Conservation (phyloP, 108 stramenopile species). For the Discostella pseudostelligera region DNA sequence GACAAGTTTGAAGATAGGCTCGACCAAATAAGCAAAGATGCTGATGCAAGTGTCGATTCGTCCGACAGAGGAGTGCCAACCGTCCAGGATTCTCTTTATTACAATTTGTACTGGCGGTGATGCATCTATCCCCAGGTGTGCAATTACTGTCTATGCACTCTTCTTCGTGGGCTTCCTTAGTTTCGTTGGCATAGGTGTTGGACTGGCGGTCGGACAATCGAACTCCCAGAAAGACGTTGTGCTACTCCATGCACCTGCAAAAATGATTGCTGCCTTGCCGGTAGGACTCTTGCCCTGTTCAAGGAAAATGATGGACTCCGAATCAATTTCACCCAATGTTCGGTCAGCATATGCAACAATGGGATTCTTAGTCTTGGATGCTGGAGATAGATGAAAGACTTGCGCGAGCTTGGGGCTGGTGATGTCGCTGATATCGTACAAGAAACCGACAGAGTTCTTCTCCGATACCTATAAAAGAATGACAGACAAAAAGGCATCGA, state of each 20-base stretch:
- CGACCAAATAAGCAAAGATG: too few relatives aligned
- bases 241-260: constrained; percentile 44
- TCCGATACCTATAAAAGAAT: constrained; percentile 1
- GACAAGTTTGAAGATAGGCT: too few relatives aligned
- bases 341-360: constrained; percentile 44
- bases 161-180: too few relatives aligned
- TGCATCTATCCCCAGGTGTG: too few relatives aligned
- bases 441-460: constrained; percentile 43
- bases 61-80: too few relatives aligned
- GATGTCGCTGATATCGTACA: constrained; percentile 45
- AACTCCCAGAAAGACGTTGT: constrained; percentile 51
- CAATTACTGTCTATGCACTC: not conserved
- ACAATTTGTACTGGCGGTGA: too few relatives aligned
- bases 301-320: constrained; percentile 48
- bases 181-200: too few relatives aligned
- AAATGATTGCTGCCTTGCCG: constrained; percentile 47
- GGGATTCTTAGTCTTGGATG: constrained; percentile 35
- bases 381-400: constrained; percentile 51
- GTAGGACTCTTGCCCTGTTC: constrained; percentile 28
- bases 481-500: too few relatives aligned
- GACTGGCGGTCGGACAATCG: constrained; percentile 19
- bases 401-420: constrained; percentile 29
- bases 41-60: too few relatives aligned
- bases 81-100: too few relatives aligned
- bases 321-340: constrained; percentile 50